These are phyloP conservation scores for Claviceps maximensis DNA, from an alignment of 2,329 filamentous ascomycete species.

Conservation along the genomic window DNA sequence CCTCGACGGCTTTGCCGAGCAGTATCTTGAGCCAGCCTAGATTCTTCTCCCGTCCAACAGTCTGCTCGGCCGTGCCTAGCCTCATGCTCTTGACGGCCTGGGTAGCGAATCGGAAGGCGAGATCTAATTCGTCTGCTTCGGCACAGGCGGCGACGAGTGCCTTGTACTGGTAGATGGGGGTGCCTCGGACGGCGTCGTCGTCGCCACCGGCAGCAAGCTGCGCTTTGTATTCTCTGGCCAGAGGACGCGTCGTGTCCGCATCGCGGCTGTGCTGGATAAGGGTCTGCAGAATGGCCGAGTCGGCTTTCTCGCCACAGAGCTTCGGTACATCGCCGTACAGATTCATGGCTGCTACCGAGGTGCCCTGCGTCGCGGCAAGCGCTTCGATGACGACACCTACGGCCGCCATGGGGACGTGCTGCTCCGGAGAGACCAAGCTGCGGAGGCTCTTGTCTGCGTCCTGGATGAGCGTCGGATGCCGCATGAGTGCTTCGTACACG, in stretches of 20 bases:
- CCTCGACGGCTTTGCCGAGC: slow-evolving; percentile 14
- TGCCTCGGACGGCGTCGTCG: slow-evolving; percentile 6
- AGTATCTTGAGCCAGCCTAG: slow-evolving; percentile 17
- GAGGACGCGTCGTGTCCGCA: slow-evolving; percentile 11
- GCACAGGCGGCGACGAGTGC: slow-evolving; percentile 18
- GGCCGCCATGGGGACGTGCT: slow-evolving; percentile 24
- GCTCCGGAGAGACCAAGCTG: slow-evolving; percentile 26
- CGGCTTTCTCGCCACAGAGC: slow-evolving; percentile 17
- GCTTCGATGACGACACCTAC: slow-evolving; percentile 23
- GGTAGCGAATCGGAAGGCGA: slow-evolving; percentile 21
- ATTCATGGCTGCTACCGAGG: slow-evolving; percentile 18
- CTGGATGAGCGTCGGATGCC: slow-evolving; percentile 30
- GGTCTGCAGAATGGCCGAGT: slow-evolving; percentile 15
- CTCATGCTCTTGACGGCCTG: slow-evolving; percentile 5
- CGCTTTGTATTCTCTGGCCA: slow-evolving; percentile 19
- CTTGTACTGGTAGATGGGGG: slow-evolving; percentile 13
- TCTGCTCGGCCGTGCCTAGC: not conserved
- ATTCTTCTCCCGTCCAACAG: slow-evolving; percentile 6
- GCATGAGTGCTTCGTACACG: slow-evolving; percentile 43
- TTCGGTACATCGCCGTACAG: slow-evolving; percentile 18
- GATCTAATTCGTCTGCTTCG: slow-evolving; percentile 16
- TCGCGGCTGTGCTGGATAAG: slow-evolving; percentile 18
- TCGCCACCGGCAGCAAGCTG: slow-evolving; percentile 9
- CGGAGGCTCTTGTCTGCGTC: slow-evolving; percentile 45
- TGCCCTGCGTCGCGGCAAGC: slow-evolving; percentile 15